Evolutionary conservation across 2,329 filamentous ascomycete genomes (phyloP), one percentile per base, ranked within the genome.

Genomic region (Aureobasidium lini): DNA sequence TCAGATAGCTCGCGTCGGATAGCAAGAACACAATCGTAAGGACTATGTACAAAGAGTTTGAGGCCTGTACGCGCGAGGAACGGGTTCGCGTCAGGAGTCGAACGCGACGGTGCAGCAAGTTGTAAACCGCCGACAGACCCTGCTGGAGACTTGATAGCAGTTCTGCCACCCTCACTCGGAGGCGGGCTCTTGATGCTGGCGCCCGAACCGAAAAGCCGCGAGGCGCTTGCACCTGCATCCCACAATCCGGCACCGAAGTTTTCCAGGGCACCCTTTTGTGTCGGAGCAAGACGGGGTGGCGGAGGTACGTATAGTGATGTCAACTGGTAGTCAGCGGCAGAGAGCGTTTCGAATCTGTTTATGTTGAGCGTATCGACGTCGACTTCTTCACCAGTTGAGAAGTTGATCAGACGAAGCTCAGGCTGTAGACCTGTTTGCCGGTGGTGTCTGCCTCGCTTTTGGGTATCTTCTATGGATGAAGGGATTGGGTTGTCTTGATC

Each of bases 41-140:
- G 94, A 66, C 91, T 96, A 68, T 96, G 91, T 42, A 99, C 90
- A 70, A 96, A 96, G 15, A 99, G 88, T 68, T 97, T 89, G 64
- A 86, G 78, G 6, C 86, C 85, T 39, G 80, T 77, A 9, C 80
- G 79, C 5, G 76, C 72, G 16, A 76, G 75, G 64, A 81, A 76
- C 48, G 77, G 79, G 64, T 80, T 78, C 13, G 72, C 69, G 39
- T 71, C 69, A 9, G 65, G 62, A 16, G 64, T 47, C 10, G 42
- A 48, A 9, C 44, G 54, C 39, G 54, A 23, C 9, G 42, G 18
- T 15, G n/a, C 10, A 48, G 43, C n/a, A 11, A 48, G 11, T 18
- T 57, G 54, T 13, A 43, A 48, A 8, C 42, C 43, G 16, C 54
- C 34, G 60, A 69, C 68, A 37, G 71, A 72, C 54, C 71, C 70